phyloP scores from a whole-genome alignment of 192 early-diverging fungal species.

The Dimargaris cristalligena region DNA sequence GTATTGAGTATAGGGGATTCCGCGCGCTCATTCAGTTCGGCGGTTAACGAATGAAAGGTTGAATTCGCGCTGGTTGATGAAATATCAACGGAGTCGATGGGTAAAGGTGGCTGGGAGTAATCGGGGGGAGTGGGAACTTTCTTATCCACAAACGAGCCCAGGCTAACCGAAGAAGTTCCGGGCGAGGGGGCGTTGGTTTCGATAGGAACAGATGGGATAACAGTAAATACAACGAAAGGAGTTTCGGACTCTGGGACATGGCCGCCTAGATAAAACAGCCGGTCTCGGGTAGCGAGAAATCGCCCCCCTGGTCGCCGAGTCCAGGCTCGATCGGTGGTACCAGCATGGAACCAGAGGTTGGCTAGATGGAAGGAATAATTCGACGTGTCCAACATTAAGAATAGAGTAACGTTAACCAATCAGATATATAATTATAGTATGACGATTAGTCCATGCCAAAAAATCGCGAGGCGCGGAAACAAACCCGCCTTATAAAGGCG shows the following conservation, averaged over 20 bases:
- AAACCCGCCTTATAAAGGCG: background rate
- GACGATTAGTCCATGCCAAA: background rate
- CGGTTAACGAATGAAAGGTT: background rate
- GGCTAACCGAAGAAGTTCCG: background rate
- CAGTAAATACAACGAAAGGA: slow-evolving; percentile 5
- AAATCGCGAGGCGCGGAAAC: background rate
- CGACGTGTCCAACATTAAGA: background rate
- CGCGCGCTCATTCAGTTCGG: background rate
- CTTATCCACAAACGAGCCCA: background rate
- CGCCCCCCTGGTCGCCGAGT: slow-evolving; percentile 5
- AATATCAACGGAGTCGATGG: background rate
- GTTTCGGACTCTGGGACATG: background rate
- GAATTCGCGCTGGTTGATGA: background rate
- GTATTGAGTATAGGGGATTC: slow-evolving; percentile 5
- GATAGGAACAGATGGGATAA: background rate
- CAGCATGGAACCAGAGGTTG: background rate
- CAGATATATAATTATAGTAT: too few relatives aligned
- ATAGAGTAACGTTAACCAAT: background rate
- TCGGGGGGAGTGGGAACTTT: background rate
- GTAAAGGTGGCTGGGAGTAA: background rate
- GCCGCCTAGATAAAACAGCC: slow-evolving; percentile 9
- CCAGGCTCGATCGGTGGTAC: background rate
- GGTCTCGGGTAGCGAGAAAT: slow-evolving; percentile 3
- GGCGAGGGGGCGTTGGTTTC: background rate
- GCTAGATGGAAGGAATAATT: background rate